Evolutionary conservation across 768 basidiomycete species (phyloP).

Genomic region (Auricularia heimuer): DNA sequence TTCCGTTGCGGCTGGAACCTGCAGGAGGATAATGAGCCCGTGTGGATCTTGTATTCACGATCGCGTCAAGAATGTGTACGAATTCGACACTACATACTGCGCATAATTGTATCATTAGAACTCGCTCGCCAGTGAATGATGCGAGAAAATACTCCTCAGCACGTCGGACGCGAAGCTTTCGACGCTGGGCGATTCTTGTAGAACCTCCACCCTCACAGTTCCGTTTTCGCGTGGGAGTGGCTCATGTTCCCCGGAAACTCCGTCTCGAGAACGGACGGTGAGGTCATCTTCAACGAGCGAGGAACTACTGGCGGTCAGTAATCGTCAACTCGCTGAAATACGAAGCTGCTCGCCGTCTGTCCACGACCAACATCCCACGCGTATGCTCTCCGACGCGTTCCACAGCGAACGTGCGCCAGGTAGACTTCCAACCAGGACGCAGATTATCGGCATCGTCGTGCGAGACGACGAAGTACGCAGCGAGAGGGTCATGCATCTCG

Average conservation of each 20-base stretch:
- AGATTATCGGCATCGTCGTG: constrained; percentile 5
- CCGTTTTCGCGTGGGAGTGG: not conserved
- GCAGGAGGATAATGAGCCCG: too few relatives aligned
- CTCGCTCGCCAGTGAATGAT: too few relatives aligned
- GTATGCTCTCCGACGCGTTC: constrained; percentile 17
- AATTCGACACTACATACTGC: too few relatives aligned
- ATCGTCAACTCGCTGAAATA: not conserved
- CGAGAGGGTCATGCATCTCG: constrained; percentile 37
- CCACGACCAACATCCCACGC: constrained; percentile 17
- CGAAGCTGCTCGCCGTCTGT: constrained; percentile 9
- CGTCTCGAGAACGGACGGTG: not conserved
- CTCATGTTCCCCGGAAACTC: not conserved
- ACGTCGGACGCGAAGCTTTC: not conserved
- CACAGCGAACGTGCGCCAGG: constrained; percentile 13
- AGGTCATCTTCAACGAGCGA: not conserved
- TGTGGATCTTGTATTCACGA: too few relatives aligned
- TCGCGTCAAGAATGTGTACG: too few relatives aligned
- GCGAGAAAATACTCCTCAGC: not conserved
- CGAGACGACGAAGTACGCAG: constrained; percentile 28
- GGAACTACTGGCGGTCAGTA: not conserved
- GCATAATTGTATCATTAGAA: too few relatives aligned
- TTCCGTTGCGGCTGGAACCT: too few relatives aligned
- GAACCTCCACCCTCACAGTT: not conserved
- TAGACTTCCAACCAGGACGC: constrained; percentile 7
- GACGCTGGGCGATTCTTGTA: not conserved